Percentiles rank a stretch among this genome's conserved stretches.
phyloP scores from a whole-genome alignment of 352 stramenopile species.

The Globisporangium spiculum region DNA sequence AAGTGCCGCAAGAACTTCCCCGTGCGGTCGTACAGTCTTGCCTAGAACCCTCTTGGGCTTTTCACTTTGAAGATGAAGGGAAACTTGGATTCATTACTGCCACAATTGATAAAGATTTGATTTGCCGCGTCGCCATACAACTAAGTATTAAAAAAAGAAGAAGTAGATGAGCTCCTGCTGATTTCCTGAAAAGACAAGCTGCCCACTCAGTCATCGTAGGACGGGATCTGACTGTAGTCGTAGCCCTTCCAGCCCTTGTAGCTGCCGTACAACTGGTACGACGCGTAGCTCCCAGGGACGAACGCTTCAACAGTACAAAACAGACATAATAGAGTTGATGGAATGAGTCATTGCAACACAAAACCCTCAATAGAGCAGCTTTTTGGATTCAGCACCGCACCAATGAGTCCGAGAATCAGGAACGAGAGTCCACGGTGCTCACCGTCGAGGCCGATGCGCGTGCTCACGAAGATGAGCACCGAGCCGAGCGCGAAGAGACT shows the following conservation, averaged over 20 bases:
- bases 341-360: background rate
- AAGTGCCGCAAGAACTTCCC: conserved; percentile 1
- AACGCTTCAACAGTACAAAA: conserved; percentile 49
- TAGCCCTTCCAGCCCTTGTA: conserved; percentile 86
- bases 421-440: conserved; percentile 75
- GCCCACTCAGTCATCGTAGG: conserved; percentile 66
- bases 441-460: conserved; percentile 66
- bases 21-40: conserved; percentile 13
- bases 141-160: background rate
- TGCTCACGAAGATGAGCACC: conserved; percentile 76
- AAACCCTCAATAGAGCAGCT: background rate
- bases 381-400: conserved; percentile 22
- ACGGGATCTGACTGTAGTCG: conserved; percentile 81
- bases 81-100: background rate
- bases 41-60: background rate
- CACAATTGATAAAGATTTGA: background rate
- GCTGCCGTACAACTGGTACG: conserved; percentile 71
- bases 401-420: conserved; percentile 75
- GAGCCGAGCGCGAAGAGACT: conserved; percentile 72
- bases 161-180: background rate
- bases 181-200: background rate
- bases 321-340: background rate
- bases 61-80: background rate
- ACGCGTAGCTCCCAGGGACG: conserved; percentile 80
- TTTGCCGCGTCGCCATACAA: background rate